Evolutionary conservation across 2,329 filamentous ascomycete genomes (phyloP), one percentile per base, ranked within the genome.

Genomic region (Calonectria pseudoreteaudii): DNA sequence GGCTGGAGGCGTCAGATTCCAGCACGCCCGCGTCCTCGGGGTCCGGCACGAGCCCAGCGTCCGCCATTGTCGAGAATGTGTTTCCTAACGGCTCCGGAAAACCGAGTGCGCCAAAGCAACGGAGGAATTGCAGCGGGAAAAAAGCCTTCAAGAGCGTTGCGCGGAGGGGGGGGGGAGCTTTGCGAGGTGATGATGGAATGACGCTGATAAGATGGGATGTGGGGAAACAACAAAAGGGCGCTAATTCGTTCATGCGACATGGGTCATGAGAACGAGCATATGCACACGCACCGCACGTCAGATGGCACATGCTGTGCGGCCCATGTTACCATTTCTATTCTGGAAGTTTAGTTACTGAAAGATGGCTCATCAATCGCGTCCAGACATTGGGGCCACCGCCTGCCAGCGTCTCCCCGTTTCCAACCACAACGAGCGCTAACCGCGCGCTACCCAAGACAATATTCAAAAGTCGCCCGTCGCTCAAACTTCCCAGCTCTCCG

Each of bases 391-490:
- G 30, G 47, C 65, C 72, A 28, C 41, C 60, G 52, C 66, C 66
- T 20, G 18, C 78, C 73, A 86, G 70, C 2, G 83, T 85, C n/a
- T 49, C 76, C 79, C 66, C 47, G 50, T 75, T 80, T 4, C 81
- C 83, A 18, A 85, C 76, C 11, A 86, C 77, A 41, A 86, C 80
- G 16, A 86, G 71, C 3, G 81, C 85, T 38, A 76, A 73, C 73
- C 79, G 85, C 5, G 70, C 85, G 53, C 85, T 78, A 11, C 84
- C 87, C 73, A 87, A 77, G 7, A 83, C 85, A 31, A 87, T 84
- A 71, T 87, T 87, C 71, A 87, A 77, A 36, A 85, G 75, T 16
- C 85, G 80, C 78, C 84, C 76, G 72, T 88, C 85, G 47, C 82
- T 84, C 70, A 87, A 71, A 67, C 87, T 86, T 0, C 86, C 86